Percentiles rank a stretch among this genome's conserved stretches.
These are phyloP conservation scores for Penicillium atrosanguineum DNA, from an alignment of 495 filamentous ascomycete genomes.

Conservation along the genomic window DNA sequence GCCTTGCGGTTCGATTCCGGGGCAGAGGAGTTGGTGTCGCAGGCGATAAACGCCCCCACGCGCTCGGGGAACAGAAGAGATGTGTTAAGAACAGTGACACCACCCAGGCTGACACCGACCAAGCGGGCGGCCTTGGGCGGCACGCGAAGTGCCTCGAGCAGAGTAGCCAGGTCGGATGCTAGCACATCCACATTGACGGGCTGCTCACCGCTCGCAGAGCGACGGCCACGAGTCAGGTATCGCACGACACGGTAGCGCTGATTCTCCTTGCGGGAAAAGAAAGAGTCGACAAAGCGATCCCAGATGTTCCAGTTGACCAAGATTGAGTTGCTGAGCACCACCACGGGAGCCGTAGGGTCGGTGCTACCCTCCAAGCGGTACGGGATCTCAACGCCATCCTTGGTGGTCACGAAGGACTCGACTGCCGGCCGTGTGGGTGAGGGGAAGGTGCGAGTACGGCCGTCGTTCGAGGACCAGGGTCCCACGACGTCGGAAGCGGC, in stretches of 20 bases:
- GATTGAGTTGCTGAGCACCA: conserved; percentile 74
- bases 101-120: conserved; percentile 75
- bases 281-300: conserved; percentile 62
- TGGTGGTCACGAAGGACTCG: conserved; percentile 62
- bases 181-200: conserved; percentile 61
- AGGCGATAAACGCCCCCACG: conserved; percentile 62
- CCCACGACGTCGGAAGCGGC: conserved; percentile 31
- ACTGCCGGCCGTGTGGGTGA: conserved; percentile 54
- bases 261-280: conserved; percentile 56
- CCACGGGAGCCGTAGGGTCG: conserved; percentile 60
- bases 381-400: conserved; percentile 63
- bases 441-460: conserved; percentile 49
- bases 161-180: conserved; percentile 57
- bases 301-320: conserved; percentile 72
- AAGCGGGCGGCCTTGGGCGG: conserved; percentile 53
- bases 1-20: conserved; percentile 68
- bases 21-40: conserved; percentile 71
- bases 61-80: conserved; percentile 62
- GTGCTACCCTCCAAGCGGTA: conserved; percentile 73
- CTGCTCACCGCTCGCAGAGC: conserved; percentile 38
- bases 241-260: conserved; percentile 67
- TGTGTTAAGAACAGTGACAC: conserved; percentile 68
- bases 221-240: conserved; percentile 66
- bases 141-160: conserved; percentile 61
- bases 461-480: conserved; percentile 54